These are phyloP conservation scores for Theobroma cacao DNA, from an alignment of 345 rosid genomes.

Conservation along the genomic window DNA sequence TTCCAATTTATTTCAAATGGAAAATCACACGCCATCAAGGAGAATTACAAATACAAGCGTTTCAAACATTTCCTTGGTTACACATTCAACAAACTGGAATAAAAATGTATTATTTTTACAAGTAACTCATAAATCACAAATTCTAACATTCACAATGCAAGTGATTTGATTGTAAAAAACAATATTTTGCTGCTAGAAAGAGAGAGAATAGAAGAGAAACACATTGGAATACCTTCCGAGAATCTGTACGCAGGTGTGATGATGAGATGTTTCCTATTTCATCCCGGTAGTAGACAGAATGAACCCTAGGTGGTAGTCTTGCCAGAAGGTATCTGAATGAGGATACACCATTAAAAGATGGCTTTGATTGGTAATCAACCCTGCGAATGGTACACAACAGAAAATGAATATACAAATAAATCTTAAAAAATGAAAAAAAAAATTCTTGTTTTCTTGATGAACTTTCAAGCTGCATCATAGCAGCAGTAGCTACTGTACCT, in stretches of 20 bases:
- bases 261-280: slow-evolving; percentile 91
- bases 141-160: neutral
- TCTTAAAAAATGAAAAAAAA: neutral
- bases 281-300: slow-evolving; percentile 95
- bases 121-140: neutral
- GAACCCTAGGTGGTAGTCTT: slow-evolving; percentile 87
- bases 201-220: neutral
- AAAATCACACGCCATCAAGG: neutral
- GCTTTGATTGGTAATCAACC: slow-evolving; percentile 92
- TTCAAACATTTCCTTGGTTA: neutral
- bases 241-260: slow-evolving; percentile 75
- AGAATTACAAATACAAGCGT: neutral
- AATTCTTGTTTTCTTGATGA: neutral
- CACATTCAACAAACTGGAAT: neutral
- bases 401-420: slow-evolving; percentile 11
- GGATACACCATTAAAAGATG: slow-evolving; percentile 56
- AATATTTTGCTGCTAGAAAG: neutral
- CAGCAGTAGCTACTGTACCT: slow-evolving; percentile 50
- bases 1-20: neutral
- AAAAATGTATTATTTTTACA: neutral
- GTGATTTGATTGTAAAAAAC: neutral
- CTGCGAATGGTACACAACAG: slow-evolving; percentile 47
- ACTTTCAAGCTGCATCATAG: neutral
- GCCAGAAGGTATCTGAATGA: slow-evolving; percentile 84
- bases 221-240: slow-evolving; percentile 40